Evolutionary conservation across 2,329 filamentous ascomycete genomes (phyloP).

Genomic region (Ceratocystis lukuohia): DNA sequence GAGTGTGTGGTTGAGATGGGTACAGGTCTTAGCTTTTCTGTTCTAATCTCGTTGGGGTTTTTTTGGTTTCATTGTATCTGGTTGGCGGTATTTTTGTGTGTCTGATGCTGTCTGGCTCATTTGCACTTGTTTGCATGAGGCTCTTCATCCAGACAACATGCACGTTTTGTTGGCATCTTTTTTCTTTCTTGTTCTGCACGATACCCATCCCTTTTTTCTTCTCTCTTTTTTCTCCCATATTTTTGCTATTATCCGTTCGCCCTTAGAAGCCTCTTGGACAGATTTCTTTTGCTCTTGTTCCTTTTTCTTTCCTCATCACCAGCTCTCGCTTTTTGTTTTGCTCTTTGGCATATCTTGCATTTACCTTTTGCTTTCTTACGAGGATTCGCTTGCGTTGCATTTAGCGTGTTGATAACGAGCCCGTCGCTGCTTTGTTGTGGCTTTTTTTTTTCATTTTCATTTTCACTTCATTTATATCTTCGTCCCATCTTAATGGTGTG

Average conservation of each 20-base stretch:
- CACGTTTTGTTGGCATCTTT: neutral
- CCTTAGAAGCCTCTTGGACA: conserved; percentile 12
- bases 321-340: conserved; percentile 2
- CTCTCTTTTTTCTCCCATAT: neutral
- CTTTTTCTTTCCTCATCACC: neutral
- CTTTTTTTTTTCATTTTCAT: neutral
- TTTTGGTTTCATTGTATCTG: neutral
- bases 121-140: neutral
- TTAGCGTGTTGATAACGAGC: conserved; percentile 26
- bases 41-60: neutral
- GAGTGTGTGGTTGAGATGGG: neutral
- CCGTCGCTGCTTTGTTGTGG: neutral
- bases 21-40: neutral
- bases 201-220: neutral
- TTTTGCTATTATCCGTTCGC: neutral
- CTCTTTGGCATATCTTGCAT: conserved; percentile 9
- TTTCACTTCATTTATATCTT: conserved; percentile 22
- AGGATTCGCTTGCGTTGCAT: conserved; percentile 24
- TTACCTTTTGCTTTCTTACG: neutral
- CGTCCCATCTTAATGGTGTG: neutral
- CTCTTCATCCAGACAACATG: neutral
- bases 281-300: conserved; percentile 5
- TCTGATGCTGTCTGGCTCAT: neutral
- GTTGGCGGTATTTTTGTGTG: neutral
- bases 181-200: conserved; percentile 9